Conservation (phyloP, 345 rosid genomes). For the Arabidopsis suecica region DNA sequence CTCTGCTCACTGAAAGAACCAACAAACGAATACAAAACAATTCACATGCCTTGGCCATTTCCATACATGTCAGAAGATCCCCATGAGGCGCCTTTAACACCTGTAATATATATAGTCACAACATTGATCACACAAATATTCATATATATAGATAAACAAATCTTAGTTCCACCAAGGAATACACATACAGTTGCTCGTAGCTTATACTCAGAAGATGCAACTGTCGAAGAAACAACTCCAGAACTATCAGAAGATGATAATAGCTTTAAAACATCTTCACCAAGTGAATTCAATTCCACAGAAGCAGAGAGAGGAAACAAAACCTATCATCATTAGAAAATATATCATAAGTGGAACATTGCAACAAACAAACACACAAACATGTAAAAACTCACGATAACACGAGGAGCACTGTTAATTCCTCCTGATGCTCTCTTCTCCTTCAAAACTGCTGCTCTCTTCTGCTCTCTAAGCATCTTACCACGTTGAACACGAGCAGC, state of each 20-base stretch:
- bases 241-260: slow-evolving; percentile 55
- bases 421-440: slow-evolving; percentile 78
- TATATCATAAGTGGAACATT: neutral
- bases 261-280: slow-evolving; percentile 60
- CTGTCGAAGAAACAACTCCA: slow-evolving; percentile 52
- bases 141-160: neutral
- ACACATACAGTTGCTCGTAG: slow-evolving; percentile 71
- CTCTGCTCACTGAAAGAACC: neutral
- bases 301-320: slow-evolving; percentile 82
- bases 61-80: slow-evolving; percentile 79
- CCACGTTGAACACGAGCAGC: slow-evolving; percentile 78
- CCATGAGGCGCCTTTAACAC: slow-evolving; percentile 87
- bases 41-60: slow-evolving; percentile 83
- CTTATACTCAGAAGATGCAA: slow-evolving; percentile 71
- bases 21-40: slow-evolving; percentile 4
- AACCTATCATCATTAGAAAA: slow-evolving; percentile 51
- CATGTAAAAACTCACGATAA: slow-evolving; percentile 60
- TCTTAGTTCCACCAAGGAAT: slow-evolving; percentile 1
- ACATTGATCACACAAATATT: neutral
- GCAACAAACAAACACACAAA: neutral
- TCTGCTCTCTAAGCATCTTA: slow-evolving; percentile 91
- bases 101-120: slow-evolving; percentile 43
- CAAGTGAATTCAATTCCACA: slow-evolving; percentile 60
- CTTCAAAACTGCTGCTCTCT: slow-evolving; percentile 72
- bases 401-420: slow-evolving; percentile 66